These are phyloP conservation scores for Naegleria lovaniensis DNA, from an alignment of 208 protist species.

Conservation along the genomic window DNA sequence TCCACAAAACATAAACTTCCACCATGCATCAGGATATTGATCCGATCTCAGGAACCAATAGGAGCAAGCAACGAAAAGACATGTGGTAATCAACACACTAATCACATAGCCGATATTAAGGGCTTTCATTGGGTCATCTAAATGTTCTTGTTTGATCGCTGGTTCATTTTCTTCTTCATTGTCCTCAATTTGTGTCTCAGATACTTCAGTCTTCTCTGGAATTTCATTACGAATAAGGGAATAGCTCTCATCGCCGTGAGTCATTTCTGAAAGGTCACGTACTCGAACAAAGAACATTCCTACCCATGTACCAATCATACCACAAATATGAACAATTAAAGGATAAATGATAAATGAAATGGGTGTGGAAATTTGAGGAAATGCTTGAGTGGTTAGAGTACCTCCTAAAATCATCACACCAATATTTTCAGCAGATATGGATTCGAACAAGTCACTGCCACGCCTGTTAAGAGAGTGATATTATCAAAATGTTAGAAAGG, in stretches of 20 bases:
- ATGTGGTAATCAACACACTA: constrained; percentile 34
- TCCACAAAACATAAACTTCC: constrained; percentile 42
- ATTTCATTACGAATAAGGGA: constrained; percentile 33
- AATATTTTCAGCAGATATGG: constrained; percentile 48
- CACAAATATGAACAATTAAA: constrained; percentile 58
- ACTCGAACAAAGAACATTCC: constrained; percentile 51
- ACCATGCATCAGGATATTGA: constrained; percentile 40
- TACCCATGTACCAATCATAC: constrained; percentile 54
- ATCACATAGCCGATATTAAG: constrained; percentile 28
- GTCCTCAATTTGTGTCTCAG: background rate
- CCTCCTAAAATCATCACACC: constrained; percentile 37
- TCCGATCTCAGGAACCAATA: constrained; percentile 29
- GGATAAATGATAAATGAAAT: constrained; percentile 51
- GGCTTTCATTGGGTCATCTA: constrained; percentile 22
- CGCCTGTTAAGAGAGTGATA: background rate
- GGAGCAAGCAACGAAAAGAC: constrained; percentile 30
- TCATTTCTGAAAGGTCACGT: background rate
- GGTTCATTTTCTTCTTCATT: background rate
- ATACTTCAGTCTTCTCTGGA: background rate
- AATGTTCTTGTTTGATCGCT: background rate
- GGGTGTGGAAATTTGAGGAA: constrained; percentile 29
- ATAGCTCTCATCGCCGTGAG: constrained; percentile 31
- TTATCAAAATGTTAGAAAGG: too few species aligned
- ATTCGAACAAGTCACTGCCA: constrained; percentile 70
- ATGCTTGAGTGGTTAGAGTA: background rate